Base-by-base conservation (phyloP, 2,329 filamentous ascomycete species). In the Pseudogymnoascus sp. region DNA sequence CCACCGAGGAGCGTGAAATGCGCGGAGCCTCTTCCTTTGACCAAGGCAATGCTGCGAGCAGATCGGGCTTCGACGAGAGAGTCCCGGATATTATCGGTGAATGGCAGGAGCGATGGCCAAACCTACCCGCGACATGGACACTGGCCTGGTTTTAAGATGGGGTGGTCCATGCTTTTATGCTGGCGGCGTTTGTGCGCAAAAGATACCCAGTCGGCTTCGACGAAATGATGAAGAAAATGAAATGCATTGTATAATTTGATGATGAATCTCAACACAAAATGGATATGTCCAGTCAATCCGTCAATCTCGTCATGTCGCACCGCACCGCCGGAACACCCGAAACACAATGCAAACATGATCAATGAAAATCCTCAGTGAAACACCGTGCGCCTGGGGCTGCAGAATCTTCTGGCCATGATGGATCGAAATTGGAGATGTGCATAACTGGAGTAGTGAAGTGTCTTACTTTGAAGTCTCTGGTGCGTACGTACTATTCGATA, bases 61-160 rank as follows among this genome's bases (percentile, higher is more conserved):
- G 93, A 63, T 80, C 83, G 33, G 88, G 88, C 31, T 99, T 99
- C 71, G 94, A 99, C 75, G 92, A 96, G 74, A 84, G 86, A 62
- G 94, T 99, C 2, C 94, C 94, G 0, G 92, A 97, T 67, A 89
- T 99, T 36, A 78, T 99, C 64, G 93, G 87, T 1, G 85, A 87
- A 61, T 99, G 94, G 94, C 94, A 99, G 76, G 92, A 96, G 74
- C 84, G 88, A 68, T 97, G 93, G 91, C 93, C 94, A 4, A 88
- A 91, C 69, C 76, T 97, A 68, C 94, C 94, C 15, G 90, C 92
- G 2, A 82, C 94, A 62, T 99, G 94, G 94, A 97, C 92, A 25
- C 73, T 97, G 73, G 91, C 92, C 27, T 99, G 94, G 92, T 91
- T 97, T 72, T 97, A 78, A 80, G 63, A 39, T 58, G 61, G 62